Percentiles rank a stretch among this genome's conserved stretches.
phyloP scores from a whole-genome alignment of 2,329 filamentous ascomycete genomes.

The Calonectria henricotiae region DNA sequence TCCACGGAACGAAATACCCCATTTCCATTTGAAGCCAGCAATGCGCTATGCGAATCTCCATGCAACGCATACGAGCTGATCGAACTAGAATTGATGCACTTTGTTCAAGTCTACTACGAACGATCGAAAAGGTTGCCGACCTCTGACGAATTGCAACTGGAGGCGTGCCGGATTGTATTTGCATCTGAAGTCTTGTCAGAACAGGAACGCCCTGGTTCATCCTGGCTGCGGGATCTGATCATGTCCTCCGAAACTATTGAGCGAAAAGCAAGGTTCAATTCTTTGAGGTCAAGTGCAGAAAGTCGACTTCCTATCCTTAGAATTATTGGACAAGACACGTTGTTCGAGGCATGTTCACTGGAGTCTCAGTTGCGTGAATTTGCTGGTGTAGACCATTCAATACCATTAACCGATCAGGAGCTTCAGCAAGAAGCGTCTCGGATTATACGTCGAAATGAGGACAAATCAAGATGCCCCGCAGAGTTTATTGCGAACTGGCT shows the following conservation, averaged over 20 bases:
- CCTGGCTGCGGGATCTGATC: slow-evolving; percentile 42
- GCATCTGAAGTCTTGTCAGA: slow-evolving; percentile 33
- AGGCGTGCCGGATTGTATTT: slow-evolving; percentile 38
- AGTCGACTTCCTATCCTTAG: slow-evolving; percentile 14
- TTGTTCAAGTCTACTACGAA: slow-evolving; percentile 33
- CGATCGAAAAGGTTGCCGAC: slow-evolving; percentile 18
- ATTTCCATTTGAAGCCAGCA: slow-evolving; percentile 39
- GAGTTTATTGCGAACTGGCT: slow-evolving; percentile 29
- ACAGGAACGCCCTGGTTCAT: slow-evolving; percentile 20
- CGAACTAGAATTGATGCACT: slow-evolving; percentile 37
- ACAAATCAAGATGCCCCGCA: slow-evolving; percentile 21
- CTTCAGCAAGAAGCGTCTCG: slow-evolving; percentile 34
- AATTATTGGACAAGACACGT: slow-evolving; percentile 23
- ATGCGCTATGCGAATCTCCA: slow-evolving; percentile 24
- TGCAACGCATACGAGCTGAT: slow-evolving; percentile 38
- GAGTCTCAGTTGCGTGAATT: slow-evolving; percentile 27
- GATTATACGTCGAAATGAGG: slow-evolving; percentile 26
- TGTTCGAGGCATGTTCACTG: slow-evolving; percentile 30
- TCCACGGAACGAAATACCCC: slow-evolving; percentile 31
- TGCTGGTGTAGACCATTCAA: neutral
- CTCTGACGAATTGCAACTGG: slow-evolving; percentile 36
- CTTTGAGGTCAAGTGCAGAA: slow-evolving; percentile 27
- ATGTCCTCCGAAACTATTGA: slow-evolving; percentile 29
- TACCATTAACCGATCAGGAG: slow-evolving; percentile 26
- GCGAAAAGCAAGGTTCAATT: slow-evolving; percentile 28